Evolutionary conservation across 495 filamentous ascomycete species (phyloP), one percentile per base, ranked within the genome.

Genomic region (Aspergillus avenaceus): DNA sequence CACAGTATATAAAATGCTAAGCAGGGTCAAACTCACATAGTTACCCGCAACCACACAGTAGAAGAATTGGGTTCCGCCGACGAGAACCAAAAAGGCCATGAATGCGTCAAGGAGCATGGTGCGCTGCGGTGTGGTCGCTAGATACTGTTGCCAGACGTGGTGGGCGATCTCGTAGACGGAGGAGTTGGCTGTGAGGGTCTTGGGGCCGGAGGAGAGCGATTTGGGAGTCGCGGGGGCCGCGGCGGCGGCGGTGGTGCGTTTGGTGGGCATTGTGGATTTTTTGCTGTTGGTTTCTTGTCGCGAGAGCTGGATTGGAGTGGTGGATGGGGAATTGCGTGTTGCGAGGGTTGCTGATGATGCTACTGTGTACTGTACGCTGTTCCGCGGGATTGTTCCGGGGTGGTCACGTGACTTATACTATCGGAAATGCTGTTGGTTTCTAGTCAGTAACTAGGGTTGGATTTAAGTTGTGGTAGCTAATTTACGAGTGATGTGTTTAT

Each of bases 21-120:
- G 14, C 8, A 18, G 12, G n/a, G 11, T 16, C 5, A 29, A 52
- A 40, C n/a, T 16, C 18, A 98, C 93, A 63, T 93, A 98, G 67
- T 97, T 97, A 52, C 93, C 93, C 28, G 83, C 91, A 58, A 97
- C 59, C 31, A 96, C 77, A 64, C 91, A 97, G 64, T 99, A 99
- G 41, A 85, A 73, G 67, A 99, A 97, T 69, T 99, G 93, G 63
- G 97, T 64, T 11, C 77, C 88, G 36, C 91, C 93, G 8, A 91
- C 86, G 5, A 86, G 79, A 18, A 91, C 85, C 53, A 99, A 70
- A 63, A 97, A 99, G 3, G 65, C 85, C 86, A 97, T 85, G 70
- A 97, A 99, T 14, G 77, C 81, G 70, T 99, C 93, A 25, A 97
- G 74, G 52, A 99, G 82, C 77, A 95, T 90, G 38, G 88, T 91